Evolutionary conservation across 2,329 filamentous ascomycete species (phyloP).

Genomic region (Neoarthrinium moseri): DNA sequence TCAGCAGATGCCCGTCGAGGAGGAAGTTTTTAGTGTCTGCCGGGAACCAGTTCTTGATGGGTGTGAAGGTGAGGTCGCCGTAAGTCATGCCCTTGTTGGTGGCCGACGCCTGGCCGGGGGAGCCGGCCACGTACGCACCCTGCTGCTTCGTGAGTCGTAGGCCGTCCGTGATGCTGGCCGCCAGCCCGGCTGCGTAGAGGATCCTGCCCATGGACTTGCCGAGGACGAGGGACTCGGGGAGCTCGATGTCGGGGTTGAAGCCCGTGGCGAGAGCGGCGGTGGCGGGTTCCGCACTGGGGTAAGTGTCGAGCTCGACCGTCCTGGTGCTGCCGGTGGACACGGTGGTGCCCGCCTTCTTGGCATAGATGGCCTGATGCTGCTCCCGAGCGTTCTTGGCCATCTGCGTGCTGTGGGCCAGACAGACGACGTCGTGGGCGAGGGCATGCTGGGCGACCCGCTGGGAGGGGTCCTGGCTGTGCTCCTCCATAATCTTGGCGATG

Average conservation of each 20-base stretch:
- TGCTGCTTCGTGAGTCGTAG: constrained; percentile 54
- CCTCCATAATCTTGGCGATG: constrained; percentile 67
- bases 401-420: constrained; percentile 70
- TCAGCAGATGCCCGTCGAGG: constrained; percentile 57
- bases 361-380: constrained; percentile 52
- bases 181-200: constrained; percentile 59
- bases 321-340: constrained; percentile 5
- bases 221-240: constrained; percentile 57
- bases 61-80: constrained; percentile 58
- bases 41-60: constrained; percentile 58
- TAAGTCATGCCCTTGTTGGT: constrained; percentile 35
- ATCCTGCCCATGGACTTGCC: constrained; percentile 57
- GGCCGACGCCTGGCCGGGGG: constrained; percentile 34
- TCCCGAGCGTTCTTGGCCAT: constrained; percentile 62
- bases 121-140: constrained; percentile 61
- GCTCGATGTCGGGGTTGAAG: constrained; percentile 51
- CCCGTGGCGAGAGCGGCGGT: constrained; percentile 44
- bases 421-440: constrained; percentile 78
- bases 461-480: constrained; percentile 66
- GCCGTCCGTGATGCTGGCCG: constrained; percentile 53
- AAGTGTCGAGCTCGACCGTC: constrained; percentile 15
- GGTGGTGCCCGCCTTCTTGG: constrained; percentile 19
- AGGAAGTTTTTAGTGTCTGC: constrained; percentile 59
- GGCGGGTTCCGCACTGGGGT: constrained; percentile 17
- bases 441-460: constrained; percentile 78